phyloP scores from a whole-genome alignment of 495 filamentous ascomycete genomes.

The Aspergillus nanangensis region DNA sequence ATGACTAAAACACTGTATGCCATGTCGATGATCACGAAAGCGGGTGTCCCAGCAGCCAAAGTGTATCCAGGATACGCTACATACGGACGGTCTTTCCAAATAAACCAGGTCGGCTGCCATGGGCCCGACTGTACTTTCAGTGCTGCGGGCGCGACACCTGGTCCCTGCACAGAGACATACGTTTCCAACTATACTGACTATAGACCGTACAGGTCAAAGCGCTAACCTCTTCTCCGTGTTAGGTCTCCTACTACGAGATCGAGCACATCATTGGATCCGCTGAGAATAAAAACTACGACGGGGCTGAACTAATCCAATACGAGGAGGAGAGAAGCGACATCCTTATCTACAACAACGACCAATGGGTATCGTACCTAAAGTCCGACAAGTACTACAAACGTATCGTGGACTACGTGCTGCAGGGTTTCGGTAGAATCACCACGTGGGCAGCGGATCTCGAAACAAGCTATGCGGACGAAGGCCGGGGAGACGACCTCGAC shows the following conservation, averaged over 20 bases:
- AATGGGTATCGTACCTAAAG: constrained; percentile 2
- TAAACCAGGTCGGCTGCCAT: constrained; percentile 9
- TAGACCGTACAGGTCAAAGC: constrained; percentile 22
- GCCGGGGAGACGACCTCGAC: too few relatives aligned
- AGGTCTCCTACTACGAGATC: constrained; percentile 18
- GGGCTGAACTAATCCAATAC: background rate
- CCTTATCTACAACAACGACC: constrained; percentile 3
- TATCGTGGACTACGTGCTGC: background rate
- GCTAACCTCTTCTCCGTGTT: constrained; percentile 19
- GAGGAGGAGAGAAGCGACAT: background rate
- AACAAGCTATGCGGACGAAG: too few relatives aligned
- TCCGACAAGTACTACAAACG: background rate
- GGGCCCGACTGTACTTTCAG: constrained; percentile 1
- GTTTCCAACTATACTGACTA: constrained; percentile 23
- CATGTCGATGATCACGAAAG: constrained; percentile 30
- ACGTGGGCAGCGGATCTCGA: constrained; percentile 1
- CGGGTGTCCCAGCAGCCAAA: constrained; percentile 3
- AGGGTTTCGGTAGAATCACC: background rate
- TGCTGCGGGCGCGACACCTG: background rate
- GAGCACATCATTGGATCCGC: constrained; percentile 1
- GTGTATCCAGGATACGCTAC: constrained; percentile 23
- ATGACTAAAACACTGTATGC: constrained; percentile 33
- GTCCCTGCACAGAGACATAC: constrained; percentile 11
- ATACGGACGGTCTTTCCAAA: constrained; percentile 38
- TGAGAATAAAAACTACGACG: background rate